These are phyloP conservation scores for Melocanna baccifera DNA, from an alignment of 176 grass and related monocot species.

Conservation along the genomic window DNA sequence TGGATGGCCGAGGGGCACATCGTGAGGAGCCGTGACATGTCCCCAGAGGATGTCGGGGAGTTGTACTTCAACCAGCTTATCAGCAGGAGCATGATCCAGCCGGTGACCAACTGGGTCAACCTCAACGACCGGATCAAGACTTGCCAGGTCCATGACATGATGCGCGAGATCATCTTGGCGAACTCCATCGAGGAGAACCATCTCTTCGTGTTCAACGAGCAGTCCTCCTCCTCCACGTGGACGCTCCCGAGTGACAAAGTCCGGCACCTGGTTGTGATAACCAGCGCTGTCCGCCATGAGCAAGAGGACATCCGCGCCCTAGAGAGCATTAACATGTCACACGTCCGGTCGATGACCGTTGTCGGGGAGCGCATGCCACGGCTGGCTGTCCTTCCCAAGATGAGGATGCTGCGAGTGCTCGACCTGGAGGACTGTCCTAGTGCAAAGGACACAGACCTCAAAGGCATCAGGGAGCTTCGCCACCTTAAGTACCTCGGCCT, in stretches of 20 bases:
- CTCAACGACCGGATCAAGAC: too few relatives aligned
- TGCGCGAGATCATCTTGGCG: slow-evolving; percentile 29
- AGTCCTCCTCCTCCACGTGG: background rate
- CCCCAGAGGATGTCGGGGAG: too few relatives aligned
- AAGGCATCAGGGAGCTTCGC: too few relatives aligned
- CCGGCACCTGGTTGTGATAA: background rate
- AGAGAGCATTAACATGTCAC: background rate
- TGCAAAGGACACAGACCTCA: background rate
- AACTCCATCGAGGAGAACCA: slow-evolving; percentile 28
- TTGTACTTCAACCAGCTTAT: too few relatives aligned
- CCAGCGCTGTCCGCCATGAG: background rate
- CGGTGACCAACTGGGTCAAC: background rate
- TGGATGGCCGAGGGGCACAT: slow-evolving; percentile 43
- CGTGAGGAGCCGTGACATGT: background rate
- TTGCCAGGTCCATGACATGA: slow-evolving; percentile 4
- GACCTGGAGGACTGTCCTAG: slow-evolving; percentile 13
- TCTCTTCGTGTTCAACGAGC: background rate
- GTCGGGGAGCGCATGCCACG: background rate
- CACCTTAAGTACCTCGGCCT: too few relatives aligned
- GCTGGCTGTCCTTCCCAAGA: background rate
- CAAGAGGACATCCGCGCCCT: background rate
- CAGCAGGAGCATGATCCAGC: too few relatives aligned
- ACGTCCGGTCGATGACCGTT: slow-evolving; percentile 12
- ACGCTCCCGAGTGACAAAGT: background rate
- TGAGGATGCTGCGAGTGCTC: slow-evolving; percentile 29